Evolutionary conservation across 495 filamentous ascomycete genomes (phyloP).

Genomic region (Penicillium parvum): DNA sequence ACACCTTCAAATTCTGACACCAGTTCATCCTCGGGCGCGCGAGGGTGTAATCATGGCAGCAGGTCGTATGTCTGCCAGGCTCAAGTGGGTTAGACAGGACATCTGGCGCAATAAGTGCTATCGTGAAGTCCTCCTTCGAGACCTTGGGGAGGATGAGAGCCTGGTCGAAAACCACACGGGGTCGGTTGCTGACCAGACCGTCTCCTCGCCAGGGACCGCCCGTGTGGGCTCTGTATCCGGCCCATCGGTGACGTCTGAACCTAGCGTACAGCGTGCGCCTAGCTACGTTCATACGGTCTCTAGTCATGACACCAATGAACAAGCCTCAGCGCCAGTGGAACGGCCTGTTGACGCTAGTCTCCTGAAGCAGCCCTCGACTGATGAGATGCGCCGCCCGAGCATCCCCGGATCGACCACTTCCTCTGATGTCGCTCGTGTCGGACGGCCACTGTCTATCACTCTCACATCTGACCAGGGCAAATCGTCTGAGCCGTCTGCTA

Average conservation of each 20-base stretch:
- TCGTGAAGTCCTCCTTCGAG: constrained; percentile 77
- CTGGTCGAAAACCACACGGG: constrained; percentile 10
- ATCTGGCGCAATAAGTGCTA: constrained; percentile 92
- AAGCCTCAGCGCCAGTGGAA: neutral
- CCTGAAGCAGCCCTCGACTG: constrained; percentile 17
- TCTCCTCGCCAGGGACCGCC: constrained; percentile 6
- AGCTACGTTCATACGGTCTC: constrained; percentile 19
- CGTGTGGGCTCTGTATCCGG: constrained; percentile 20
- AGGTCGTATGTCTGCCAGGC: constrained; percentile 76
- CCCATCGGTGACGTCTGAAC: constrained; percentile 18
- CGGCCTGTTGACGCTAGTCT: constrained; percentile 11
- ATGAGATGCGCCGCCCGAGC: constrained; percentile 35
- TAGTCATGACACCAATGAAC: constrained; percentile 17
- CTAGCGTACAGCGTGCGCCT: constrained; percentile 12
- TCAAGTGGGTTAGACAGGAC: constrained; percentile 90
- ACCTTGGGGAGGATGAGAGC: constrained; percentile 70
- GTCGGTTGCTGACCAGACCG: constrained; percentile 15
- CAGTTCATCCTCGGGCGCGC: constrained; percentile 78
- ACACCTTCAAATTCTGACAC: constrained; percentile 83
- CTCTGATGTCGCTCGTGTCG: constrained; percentile 23
- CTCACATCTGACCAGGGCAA: constrained; percentile 26
- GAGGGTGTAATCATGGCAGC: constrained; percentile 83
- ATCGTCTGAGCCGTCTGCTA: constrained; percentile 25
- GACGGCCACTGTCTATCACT: constrained; percentile 30
- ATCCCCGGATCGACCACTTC: constrained; percentile 33